Base-by-base conservation (phyloP, 805 yeast genomes). In the Ogataea degrootiae region DNA sequence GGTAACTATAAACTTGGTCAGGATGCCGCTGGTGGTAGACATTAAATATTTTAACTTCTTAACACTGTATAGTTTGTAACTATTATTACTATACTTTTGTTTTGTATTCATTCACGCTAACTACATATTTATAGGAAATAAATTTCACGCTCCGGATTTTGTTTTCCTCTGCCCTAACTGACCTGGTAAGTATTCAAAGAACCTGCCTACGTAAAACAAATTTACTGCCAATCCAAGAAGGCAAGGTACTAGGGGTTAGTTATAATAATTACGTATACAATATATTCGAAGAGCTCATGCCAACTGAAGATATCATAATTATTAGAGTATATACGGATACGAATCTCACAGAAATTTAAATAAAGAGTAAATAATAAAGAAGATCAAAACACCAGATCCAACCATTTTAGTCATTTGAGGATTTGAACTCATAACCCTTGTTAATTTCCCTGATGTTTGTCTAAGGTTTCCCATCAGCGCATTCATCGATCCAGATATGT, bases 1-100 rank as follows among this genome's bases (percentile, higher is more conserved):
- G 96, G 95, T 16, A 87, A 83, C 62, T 91, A 91, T 69, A 80
- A 88, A 60, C 72, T 92, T 39, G 98, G 98, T 16, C 82, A 82
- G 54, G 91, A 86, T 61, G 90, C 83, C 34, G 83, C 74, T 16
- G 72, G 74, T 45, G 75, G 73, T 44, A 59, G 69, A 60, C 60
- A 64, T 41, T 58, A 39, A 41, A n/a, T n/a, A 12, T 39, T 23
- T 4, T 14, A 37, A 22, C 12, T 19, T 37, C n/a, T n/a, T 34
- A 34, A n/a, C 17, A n/a, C 15, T 26, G 31, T 26, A 26, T 34
- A 15, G 17, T 14, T 6, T 34, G 7, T 15, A 11, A 15, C 36
- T 5, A 34, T 15, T 15, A n/a, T 15, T 1, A 34, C 14, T 26
- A 15, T 33, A 15, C 33, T 35, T 35, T 2, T 19, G 7, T 37